Percentiles rank a stretch among this genome's conserved stretches.
phyloP scores from a whole-genome alignment of 2,329 filamentous ascomycete genomes.

The Pezicula carpinea region DNA sequence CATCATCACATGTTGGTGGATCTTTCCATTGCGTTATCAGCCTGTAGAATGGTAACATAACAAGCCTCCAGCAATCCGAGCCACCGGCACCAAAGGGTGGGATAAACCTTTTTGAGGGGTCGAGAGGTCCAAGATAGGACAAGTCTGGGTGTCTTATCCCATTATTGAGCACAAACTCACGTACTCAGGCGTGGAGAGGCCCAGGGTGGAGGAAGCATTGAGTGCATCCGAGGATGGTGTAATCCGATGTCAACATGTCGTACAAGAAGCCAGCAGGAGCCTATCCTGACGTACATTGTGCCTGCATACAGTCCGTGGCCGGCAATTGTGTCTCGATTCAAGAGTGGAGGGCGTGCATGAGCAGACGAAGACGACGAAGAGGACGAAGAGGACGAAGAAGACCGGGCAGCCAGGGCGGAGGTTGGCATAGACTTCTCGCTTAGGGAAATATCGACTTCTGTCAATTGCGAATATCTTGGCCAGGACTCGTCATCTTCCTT shows the following conservation, averaged over 20 bases:
- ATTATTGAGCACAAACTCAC: not conserved
- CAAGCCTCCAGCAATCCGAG: no score
- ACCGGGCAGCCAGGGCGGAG: not conserved
- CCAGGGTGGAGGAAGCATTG: not conserved
- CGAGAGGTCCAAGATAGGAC: no score
- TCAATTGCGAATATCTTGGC: slow-evolving; percentile 7
- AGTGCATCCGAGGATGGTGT: no score
- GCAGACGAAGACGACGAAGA: not conserved
- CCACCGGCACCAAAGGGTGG: no score
- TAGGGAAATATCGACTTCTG: not conserved
- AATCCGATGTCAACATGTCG: not conserved
- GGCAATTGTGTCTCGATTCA: not conserved
- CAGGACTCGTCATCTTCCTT: slow-evolving; percentile 15
- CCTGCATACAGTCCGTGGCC: not conserved
- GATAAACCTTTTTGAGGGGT: no score
- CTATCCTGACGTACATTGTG: not conserved
- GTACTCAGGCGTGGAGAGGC: not conserved
- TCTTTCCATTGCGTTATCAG: slow-evolving; percentile 1
- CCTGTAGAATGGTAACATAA: not conserved
- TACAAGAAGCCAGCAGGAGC: not conserved
- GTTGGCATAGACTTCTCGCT: not conserved
- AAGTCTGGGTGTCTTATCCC: not conserved
- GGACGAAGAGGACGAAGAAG: not conserved
- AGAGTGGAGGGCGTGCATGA: not conserved
- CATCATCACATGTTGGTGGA: no score